phyloP scores from a whole-genome alignment of 1,139 yeast species.

The Suhomyces atakaporum region DNA sequence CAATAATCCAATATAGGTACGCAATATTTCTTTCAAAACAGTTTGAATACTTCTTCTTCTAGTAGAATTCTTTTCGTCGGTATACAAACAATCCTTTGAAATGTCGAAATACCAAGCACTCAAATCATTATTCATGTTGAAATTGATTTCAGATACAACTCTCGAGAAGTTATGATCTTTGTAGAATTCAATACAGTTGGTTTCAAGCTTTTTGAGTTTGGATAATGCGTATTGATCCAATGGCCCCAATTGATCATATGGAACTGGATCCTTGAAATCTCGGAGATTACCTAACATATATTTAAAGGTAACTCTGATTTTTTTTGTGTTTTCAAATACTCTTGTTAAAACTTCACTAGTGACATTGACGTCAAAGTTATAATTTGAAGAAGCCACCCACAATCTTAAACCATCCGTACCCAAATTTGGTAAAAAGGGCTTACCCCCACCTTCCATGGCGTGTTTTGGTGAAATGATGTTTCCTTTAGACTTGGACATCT shows the following conservation, averaged over 20 bases:
- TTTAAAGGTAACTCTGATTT: conserved; percentile 77
- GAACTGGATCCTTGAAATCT: conserved; percentile 28
- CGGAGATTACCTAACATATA: conserved; percentile 77
- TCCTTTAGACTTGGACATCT: conserved; percentile 94
- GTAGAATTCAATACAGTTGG: conserved; percentile 47
- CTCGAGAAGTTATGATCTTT: conserved; percentile 64
- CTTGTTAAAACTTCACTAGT: conserved; percentile 73
- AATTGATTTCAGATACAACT: conserved; percentile 62
- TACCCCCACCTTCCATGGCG: conserved; percentile 66
- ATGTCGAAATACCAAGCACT: conserved; percentile 87
- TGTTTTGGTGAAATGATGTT: conserved; percentile 72
- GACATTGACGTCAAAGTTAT: conserved; percentile 74
- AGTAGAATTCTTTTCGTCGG: conserved; percentile 52
- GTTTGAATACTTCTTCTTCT: conserved; percentile 71
- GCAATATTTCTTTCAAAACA: conserved; percentile 63
- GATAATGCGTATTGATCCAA: conserved; percentile 69
- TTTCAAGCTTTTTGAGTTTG: conserved; percentile 52
- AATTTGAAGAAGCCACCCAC: conserved; percentile 90
- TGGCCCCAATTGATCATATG: conserved; percentile 45
- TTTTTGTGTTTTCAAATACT: conserved; percentile 78
- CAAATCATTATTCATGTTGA: conserved; percentile 71
- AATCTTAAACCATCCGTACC: conserved; percentile 92
- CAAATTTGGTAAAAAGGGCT: conserved; percentile 59
- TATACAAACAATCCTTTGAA: conserved; percentile 81
- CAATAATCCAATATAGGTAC: conserved; percentile 62